Conservation (phyloP, 2,329 filamentous ascomycete species). For the Diaporthe sp. region DNA sequence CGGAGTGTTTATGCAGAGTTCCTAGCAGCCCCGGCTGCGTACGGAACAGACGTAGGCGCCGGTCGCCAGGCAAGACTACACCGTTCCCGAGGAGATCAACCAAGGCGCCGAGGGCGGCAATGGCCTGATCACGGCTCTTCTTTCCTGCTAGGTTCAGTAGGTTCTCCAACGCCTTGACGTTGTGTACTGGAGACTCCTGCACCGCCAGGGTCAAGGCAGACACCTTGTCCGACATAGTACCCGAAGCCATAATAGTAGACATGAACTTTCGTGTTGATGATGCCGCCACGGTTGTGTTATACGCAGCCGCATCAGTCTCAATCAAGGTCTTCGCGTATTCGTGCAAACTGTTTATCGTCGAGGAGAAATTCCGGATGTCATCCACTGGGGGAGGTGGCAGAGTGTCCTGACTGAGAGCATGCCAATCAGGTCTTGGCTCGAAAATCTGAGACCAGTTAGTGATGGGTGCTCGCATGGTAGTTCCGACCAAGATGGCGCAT, state of each 20-base stretch:
- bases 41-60: conserved; percentile 84
- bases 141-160: conserved; percentile 89
- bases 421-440: conserved; percentile 72
- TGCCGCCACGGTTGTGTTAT: conserved; percentile 79
- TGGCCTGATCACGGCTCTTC: conserved; percentile 91
- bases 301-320: conserved; percentile 82
- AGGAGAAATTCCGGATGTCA: conserved; percentile 58
- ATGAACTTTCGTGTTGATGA: conserved; percentile 96
- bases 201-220: conserved; percentile 94
- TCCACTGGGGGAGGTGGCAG: conserved; percentile 62
- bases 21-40: conserved; percentile 83
- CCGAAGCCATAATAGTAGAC: conserved; percentile 95
- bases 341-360: conserved; percentile 68
- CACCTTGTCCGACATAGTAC: conserved; percentile 96
- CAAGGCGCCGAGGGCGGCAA: conserved; percentile 91
- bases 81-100: conserved; percentile 96
- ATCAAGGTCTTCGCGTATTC: conserved; percentile 81
- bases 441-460: conserved; percentile 59
- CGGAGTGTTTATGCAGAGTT: conserved; percentile 74
- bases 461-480: conserved; percentile 38
- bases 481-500: conserved; percentile 47
- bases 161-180: conserved; percentile 88
- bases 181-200: conserved; percentile 96
- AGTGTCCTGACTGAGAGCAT: conserved; percentile 59
- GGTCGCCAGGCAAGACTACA: conserved; percentile 83